A percentile compares a stretch with the other conserved stretches of the same genome.
phyloP scores from a whole-genome alignment of 2,329 filamentous ascomycete species.

The Colletotrichum endophyticum region DNA sequence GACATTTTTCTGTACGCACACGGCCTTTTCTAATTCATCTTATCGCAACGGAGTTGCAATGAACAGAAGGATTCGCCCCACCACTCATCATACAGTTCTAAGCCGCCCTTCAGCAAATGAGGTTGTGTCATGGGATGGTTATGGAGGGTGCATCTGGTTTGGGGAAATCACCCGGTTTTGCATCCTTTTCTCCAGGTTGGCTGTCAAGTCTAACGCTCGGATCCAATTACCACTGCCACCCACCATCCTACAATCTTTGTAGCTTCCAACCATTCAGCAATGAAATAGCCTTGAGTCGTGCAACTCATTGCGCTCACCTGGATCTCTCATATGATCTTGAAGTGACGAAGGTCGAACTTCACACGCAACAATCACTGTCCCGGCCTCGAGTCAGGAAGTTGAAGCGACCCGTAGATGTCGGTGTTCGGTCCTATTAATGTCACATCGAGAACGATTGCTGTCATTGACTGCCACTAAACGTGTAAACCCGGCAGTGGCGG shows the following conservation, averaged over 20 bases:
- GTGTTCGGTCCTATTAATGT: neutral
- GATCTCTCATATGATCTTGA: neutral
- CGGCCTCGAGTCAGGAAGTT: fast-evolving
- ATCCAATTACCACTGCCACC: neutral
- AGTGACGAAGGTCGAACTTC: neutral
- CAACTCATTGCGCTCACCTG: neutral
- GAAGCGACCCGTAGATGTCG: neutral
- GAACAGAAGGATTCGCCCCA: fast-evolving
- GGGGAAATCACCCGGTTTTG: neutral
- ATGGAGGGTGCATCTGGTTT: neutral
- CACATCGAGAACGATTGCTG: neutral
- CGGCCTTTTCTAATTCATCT: neutral
- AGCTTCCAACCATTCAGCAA: neutral
- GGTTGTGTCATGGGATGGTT: neutral
- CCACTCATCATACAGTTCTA: neutral
- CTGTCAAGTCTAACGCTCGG: neutral
- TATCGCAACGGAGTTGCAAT: neutral
- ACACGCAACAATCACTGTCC: neutral
- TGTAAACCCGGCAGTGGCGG: neutral
- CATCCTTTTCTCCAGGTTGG: neutral
- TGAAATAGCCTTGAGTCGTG: fast-evolving
- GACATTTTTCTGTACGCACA: fast-evolving
- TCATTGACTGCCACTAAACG: fast-evolving
- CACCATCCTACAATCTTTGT: neutral
- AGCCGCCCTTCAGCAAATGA: neutral